Evolutionary conservation across 1,139 yeast genomes (phyloP), one percentile per base, ranked within the genome.

Genomic region (Petasospora rhodanensis): DNA sequence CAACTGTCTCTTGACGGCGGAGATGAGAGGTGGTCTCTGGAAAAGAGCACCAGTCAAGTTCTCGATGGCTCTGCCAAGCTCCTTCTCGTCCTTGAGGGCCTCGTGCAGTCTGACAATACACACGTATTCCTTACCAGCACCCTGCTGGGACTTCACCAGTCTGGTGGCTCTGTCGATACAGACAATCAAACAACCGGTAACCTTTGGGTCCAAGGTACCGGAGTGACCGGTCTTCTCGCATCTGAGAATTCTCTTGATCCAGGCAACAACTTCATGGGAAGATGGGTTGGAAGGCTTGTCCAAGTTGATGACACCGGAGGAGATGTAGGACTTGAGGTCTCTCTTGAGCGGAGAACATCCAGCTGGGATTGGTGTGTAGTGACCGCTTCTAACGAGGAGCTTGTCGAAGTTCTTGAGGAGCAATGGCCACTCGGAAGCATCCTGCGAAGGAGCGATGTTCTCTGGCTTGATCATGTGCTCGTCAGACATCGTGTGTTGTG

Each of bases 111-210:
- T 79, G 41, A 85, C 94, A 52, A 91, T 87, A 71, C 98, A 91
- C 40, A 91, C 98, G 68, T 91, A 91, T 76, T 91, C 98, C 64
- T 91, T 91, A 74, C 98, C 98, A 34, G 98, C 98, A 68, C 98
- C 97, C 66, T 91, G 98, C 68, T 91, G 98, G 40, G 96, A 85
- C 67, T 91, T 91, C 51, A 91, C 98, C 59, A 91, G 73, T 67
- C 98, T 81, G 40, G 98, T 91, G 42, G 98, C 98, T 62, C 96
- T 79, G 64, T 91, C 98, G 52, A 91, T 75, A 76, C 98, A 91
- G 43, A 91, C 98, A 62, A 91, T 91, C 62, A 91, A 73, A 72
- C 98, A 91, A 46, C 95, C 95, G 38, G 98, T 91, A 55, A 91
- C 98, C 66, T 91, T 91, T 46, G 98, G 98, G 72, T 91, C 98